Conservation (phyloP, 306 rosid species). For the Rosa lucieae region DNA sequence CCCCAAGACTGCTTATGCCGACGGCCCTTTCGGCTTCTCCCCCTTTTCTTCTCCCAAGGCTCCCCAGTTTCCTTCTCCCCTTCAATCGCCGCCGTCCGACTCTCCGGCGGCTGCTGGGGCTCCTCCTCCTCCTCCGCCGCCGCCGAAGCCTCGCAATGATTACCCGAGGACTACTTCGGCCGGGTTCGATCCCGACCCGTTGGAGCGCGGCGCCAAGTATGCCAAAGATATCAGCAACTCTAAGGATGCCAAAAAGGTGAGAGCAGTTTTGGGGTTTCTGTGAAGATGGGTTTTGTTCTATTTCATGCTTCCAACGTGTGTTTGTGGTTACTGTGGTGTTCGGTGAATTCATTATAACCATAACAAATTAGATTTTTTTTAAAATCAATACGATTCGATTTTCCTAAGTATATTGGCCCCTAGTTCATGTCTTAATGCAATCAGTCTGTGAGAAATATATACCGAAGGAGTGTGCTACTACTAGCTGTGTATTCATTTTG, state of each 20-base stretch:
- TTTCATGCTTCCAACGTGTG: background rate
- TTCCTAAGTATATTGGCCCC: too few species aligned
- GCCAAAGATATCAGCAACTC: slow-evolving; percentile 49
- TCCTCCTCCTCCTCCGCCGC: slow-evolving; percentile 28
- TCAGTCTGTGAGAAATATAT: too few species aligned
- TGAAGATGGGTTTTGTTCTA: background rate
- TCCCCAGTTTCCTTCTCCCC: slow-evolving; percentile 25
- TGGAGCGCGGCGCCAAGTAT: slow-evolving; percentile 74
- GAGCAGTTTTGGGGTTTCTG: background rate
- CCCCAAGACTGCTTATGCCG: slow-evolving; percentile 41
- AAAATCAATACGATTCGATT: too few species aligned
- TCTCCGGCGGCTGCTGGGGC: slow-evolving; percentile 9
- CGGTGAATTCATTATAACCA: background rate
- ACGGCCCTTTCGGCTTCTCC: slow-evolving; percentile 48
- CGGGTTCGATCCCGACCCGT: slow-evolving; percentile 86
- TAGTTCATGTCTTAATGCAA: too few species aligned
- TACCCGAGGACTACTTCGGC: slow-evolving; percentile 78
- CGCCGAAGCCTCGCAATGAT: slow-evolving; percentile 67
- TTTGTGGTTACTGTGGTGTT: background rate
- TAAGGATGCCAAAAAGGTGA: slow-evolving; percentile 69
- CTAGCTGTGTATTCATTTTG: too few species aligned
- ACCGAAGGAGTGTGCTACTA: too few species aligned
- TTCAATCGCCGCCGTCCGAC: slow-evolving; percentile 11
- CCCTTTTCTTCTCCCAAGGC: slow-evolving; percentile 29
- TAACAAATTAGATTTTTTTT: too few species aligned